Evolutionary conservation across 2,329 filamentous ascomycete genomes (phyloP).

Genomic region (Scedosporium minutisporum): DNA sequence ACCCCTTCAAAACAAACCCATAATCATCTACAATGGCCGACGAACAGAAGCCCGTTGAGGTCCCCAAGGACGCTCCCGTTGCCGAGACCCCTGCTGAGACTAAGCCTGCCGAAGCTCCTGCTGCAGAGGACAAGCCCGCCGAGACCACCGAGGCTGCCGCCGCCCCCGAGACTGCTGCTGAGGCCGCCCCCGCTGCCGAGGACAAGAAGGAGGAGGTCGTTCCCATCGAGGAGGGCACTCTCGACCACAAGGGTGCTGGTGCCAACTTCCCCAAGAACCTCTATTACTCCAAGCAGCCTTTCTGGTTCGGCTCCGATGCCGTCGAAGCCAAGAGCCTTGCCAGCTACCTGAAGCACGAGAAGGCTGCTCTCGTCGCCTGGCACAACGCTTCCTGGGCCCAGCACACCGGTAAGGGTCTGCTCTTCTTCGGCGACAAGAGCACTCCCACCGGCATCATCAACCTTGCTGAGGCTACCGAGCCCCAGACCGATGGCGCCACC

Average conservation of each 20-base stretch:
- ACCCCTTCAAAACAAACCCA: constrained; percentile 10
- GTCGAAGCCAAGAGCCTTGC: constrained; percentile 65
- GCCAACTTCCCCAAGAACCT: constrained; percentile 79
- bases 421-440: constrained; percentile 84
- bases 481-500: constrained; percentile 63
- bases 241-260: constrained; percentile 84
- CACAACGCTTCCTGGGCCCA: constrained; percentile 79
- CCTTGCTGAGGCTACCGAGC: constrained; percentile 61
- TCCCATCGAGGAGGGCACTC: constrained; percentile 71
- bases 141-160: constrained; percentile 29
- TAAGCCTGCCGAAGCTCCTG: constrained; percentile 16
- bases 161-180: constrained; percentile 29
- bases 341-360: constrained; percentile 79
- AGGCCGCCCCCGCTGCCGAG: constrained; percentile 25
- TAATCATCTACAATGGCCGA: constrained; percentile 57
- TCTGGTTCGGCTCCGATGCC: constrained; percentile 71
- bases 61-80: constrained; percentile 38
- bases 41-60: constrained; percentile 59
- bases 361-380: constrained; percentile 65
- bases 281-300: constrained; percentile 85
- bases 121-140: constrained; percentile 30
- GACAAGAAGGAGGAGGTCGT: constrained; percentile 42
- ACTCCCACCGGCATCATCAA: constrained; percentile 74
- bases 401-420: constrained; percentile 88
- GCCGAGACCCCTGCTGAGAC: constrained; percentile 11